Base-by-base conservation (phyloP, 2,329 filamentous ascomycete species). In the Amphichorda felina region DNA sequence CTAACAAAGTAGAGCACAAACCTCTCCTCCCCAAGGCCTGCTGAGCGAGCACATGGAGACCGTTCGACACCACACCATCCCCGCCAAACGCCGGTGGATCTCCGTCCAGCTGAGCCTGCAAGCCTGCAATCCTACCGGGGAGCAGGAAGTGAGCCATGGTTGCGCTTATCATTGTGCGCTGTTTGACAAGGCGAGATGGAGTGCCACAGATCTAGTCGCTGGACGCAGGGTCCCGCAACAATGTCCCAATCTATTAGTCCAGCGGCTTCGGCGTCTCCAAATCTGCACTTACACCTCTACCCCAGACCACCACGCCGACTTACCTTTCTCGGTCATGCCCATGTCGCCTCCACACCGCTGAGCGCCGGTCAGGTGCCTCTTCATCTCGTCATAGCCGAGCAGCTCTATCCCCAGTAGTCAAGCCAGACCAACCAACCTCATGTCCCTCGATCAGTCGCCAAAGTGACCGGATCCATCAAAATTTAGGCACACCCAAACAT, bases 121-220 rank as follows among this genome's bases (percentile, higher is more conserved):
- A n/a, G n/a, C n/a, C n/a, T n/a, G n/a, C n/a, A n/a, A n/a, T n/a
- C n/a, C n/a, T n/a, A n/a, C n/a, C n/a, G n/a, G n/a, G n/a, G n/a
- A n/a, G n/a, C n/a, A n/a, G n/a, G n/a, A n/a, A 24, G 21, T 10
- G 21, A 10, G 21, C 10, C 21, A 24, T 24, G 21, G 21, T 24
- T 24, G 21, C 29, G 27, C 35, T 31, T 32, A 34, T 38, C 30
- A 14, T 30, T 38, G 35, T 31, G 30, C 35, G 21, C 22, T 21
- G 37, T 38, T 38, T 26, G 34, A 40, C 41, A 33, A 54, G 50
- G 48, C 53, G 49, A 59, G 55, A 58, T 59, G 54, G 54, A 44
- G 57, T 59, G 42, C 46, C 52, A 60, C 57, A 59, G 55, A 60
- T 59, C 55, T 58, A 24, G 10, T 24, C 51, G 47, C 38, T 36